phyloP scores from a whole-genome alignment of 2,329 filamentous ascomycete species.

The Hymenoscyphus scutula region DNA sequence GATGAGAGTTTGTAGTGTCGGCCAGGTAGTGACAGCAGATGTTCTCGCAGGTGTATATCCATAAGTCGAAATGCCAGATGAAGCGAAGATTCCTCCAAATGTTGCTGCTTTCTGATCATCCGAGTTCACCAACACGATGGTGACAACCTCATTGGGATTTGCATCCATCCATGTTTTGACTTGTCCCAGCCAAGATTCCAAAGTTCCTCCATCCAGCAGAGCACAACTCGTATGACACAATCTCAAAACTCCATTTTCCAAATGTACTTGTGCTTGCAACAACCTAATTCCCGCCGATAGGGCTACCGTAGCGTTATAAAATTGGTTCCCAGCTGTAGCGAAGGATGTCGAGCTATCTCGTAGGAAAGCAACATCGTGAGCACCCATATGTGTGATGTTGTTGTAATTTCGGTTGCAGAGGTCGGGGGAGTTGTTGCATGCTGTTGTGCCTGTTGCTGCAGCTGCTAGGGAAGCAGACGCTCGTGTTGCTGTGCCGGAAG shows the following conservation, averaged over 20 bases:
- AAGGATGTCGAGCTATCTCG: conserved; percentile 39
- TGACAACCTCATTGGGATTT: conserved; percentile 60
- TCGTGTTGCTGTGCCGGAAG: conserved; percentile 15
- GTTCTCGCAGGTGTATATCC: conserved; percentile 31
- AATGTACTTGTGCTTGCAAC: conserved; percentile 54
- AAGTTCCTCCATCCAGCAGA: conserved; percentile 52
- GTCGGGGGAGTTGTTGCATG: conserved; percentile 77
- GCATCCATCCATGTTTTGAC: conserved; percentile 59
- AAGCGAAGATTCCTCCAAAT: conserved; percentile 43
- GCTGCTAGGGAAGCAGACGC: conserved; percentile 22
- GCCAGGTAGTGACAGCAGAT: conserved; percentile 54
- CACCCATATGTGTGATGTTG: conserved; percentile 71
- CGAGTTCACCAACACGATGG: conserved; percentile 62
- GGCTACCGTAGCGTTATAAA: conserved; percentile 56
- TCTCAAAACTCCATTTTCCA: conserved; percentile 15
- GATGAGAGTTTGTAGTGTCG: conserved; percentile 67
- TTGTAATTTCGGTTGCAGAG: conserved; percentile 71
- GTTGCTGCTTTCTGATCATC: conserved; percentile 53
- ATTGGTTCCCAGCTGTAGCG: conserved; percentile 50
- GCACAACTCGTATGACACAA: conserved; percentile 59
- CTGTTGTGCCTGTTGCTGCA: conserved; percentile 27
- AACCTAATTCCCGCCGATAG: conserved; percentile 64
- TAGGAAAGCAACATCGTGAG: conserved; percentile 55
- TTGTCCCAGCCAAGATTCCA: conserved; percentile 53
- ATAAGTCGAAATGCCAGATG: conserved; percentile 28